Evolutionary conservation across 129 eudicot genomes (phyloP), one percentile per base, ranked within the genome.

Genomic region (Flaveria ramosissima): DNA sequence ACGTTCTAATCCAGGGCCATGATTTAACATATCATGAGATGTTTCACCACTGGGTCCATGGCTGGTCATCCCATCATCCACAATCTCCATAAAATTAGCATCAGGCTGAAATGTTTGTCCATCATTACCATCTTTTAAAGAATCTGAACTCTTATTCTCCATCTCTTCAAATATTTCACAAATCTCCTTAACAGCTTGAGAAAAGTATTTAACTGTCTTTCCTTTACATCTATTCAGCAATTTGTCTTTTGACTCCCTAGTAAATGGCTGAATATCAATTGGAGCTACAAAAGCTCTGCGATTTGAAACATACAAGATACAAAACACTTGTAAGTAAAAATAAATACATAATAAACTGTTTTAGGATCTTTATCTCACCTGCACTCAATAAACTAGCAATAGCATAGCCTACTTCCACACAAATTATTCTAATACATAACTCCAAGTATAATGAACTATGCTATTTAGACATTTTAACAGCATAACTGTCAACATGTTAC

Each of bases 271-370:
- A 67, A 90, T 85, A 89, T 93, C 93, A 2, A 72, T 86, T 60
- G 96, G 92, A 75, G 96, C 93, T 53, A 93, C 96, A 87, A 93
- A 93, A 71, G 93, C 97, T 75, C 98, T 93, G 91, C 80, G 64
- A 67, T 56, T 50, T 45, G 39, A 45, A 74, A 57, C 42, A 74
- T 74, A 50, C 57, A 51, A 74, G 7, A 67, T 32, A 73, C 59
- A 79, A 13, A 42, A 79, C 72, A 32, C n/a, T 47, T 43, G 27
- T 15, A 56, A 43, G 64, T 47, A 45, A 56, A 56, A 10, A 30
- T 4, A 8, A 42, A 42, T 26, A 67, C 7, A n/a, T 12, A 78
- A 55, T 45, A 36, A 61, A 57, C 76, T 45, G 64, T 20, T 59
- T 56, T 7, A 36, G 43, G 24, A 56, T 47, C 23, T 43, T 48